A percentile compares a stretch with the other conserved stretches of the same genome.
Conservation (phyloP, 331 rosid genomes). For the Pyrus hybrid region DNA sequence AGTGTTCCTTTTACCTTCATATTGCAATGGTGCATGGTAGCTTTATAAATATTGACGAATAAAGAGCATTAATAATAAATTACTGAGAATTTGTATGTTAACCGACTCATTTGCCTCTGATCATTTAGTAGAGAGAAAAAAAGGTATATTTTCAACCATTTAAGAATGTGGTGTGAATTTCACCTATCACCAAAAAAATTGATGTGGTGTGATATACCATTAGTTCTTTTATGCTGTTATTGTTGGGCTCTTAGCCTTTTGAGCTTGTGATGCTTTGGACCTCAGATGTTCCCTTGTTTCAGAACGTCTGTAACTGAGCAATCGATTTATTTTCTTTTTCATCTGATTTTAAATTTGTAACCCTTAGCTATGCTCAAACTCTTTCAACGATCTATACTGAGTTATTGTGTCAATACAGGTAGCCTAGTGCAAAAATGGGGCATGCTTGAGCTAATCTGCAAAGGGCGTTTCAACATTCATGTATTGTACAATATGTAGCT, state of each 20-base stretch:
- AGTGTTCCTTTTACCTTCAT: background rate
- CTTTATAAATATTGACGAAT: background rate
- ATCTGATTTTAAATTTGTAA: background rate
- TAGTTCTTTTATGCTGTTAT: background rate
- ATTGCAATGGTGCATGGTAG: background rate
- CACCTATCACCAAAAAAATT: background rate
- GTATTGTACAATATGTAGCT: background rate
- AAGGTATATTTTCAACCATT: too few species aligned
- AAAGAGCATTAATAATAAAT: background rate
- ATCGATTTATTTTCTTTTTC: background rate
- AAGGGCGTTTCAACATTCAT: background rate
- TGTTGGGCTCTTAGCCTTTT: background rate
- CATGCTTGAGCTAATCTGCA: background rate
- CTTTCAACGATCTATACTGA: background rate
- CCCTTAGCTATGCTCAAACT: background rate
- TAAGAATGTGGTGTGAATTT: background rate
- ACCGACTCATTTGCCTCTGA: too few species aligned
- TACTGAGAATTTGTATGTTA: background rate
- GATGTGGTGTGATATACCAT: background rate
- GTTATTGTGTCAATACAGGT: constrained; percentile 5
- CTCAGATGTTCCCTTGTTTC: background rate
- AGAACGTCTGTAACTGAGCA: background rate
- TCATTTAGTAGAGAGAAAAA: too few species aligned
- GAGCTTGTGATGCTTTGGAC: background rate
- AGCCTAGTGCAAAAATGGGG: background rate